Base-by-base conservation (phyloP, 2,329 filamentous ascomycete species). In the Cercospora brassicicola region DNA sequence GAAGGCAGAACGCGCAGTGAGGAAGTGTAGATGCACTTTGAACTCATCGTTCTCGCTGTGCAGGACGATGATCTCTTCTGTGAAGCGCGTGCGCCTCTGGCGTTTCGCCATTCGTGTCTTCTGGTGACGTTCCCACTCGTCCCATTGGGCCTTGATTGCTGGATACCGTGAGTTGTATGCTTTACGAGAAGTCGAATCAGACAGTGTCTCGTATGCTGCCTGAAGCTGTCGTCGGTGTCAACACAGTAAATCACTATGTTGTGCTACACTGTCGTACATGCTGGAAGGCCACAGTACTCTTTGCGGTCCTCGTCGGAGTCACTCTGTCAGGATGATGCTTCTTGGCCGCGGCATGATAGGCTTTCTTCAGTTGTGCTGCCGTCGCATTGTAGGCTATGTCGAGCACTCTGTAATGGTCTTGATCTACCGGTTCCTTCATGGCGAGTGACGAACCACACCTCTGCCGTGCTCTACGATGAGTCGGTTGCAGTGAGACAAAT, bases 341-440 rank as follows among this genome's bases (percentile, higher is more conserved):
- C 33, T 57, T 59, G 23, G 59, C 65, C 36, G 60, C 59, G 26
- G 51, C 33, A 62, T 59, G 33, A 28, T 62, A 67, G 15, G 65
- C 60, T 28, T 48, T 31, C 28, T 63, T 57, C 48, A 67, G 28
- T 15, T 62, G 59, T 33, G 65, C 10, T 13, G 5, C 28, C 1
- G 30, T 63, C 9, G 65, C 65, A 15, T 26, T 59, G 9, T 23
- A 33, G 20, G 45, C 33, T 26, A 67, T 7, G 18, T 59, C 65
- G 31, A 67, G 65, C 15, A 28, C 23, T 39, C 60, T 67, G 33
- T 67, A 67, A 31, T 67, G 59, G 53, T 67, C 65, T 51, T 56
- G 65, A 26, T 63, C 33, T 20, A 26, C 36, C 11, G 65, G 65
- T 51, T 63, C 51, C 20, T 56, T 60, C 64, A 66, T 66, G 26